Conservation (phyloP, 768 basidiomycete genomes). For the Lepiota venenata region DNA sequence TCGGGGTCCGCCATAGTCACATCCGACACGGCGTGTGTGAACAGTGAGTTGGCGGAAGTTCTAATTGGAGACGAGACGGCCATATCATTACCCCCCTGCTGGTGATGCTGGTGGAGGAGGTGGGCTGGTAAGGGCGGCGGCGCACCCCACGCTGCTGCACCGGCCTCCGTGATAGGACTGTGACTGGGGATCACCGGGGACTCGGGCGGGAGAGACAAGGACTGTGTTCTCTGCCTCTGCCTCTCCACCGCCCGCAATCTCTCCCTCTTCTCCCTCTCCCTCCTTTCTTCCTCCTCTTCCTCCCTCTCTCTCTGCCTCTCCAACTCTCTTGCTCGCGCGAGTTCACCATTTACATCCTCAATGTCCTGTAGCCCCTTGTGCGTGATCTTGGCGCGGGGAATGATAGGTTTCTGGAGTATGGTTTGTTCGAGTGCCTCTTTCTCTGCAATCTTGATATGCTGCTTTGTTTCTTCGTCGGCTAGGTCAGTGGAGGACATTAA, state of each 20-base stretch:
- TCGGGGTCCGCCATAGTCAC: conserved; percentile 29
- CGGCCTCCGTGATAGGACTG: conserved; percentile 25
- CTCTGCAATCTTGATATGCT: conserved; percentile 79
- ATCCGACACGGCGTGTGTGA: conserved; percentile 37
- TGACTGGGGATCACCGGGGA: conserved; percentile 52
- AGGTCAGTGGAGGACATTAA: conserved; percentile 87
- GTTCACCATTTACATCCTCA: conserved; percentile 64
- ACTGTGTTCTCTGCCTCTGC: conserved; percentile 45
- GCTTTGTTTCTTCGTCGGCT: conserved; percentile 82
- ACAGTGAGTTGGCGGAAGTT: conserved; percentile 19
- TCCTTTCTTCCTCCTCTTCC: conserved; percentile 65
- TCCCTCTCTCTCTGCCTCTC: conserved; percentile 62
- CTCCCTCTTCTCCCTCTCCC: conserved; percentile 67
- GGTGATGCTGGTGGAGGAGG: conserved; percentile 28
- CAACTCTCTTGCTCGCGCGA: conserved; percentile 36
- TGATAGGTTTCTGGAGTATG: conserved; percentile 67
- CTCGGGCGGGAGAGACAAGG: conserved; percentile 70
- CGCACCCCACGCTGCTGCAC: conserved; percentile 50
- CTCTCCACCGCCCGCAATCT: conserved; percentile 45
- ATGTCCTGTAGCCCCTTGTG: conserved; percentile 93
- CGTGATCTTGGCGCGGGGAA: conserved; percentile 78
- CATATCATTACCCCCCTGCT: conserved; percentile 16
- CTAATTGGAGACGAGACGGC: not conserved
- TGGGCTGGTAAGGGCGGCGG: conserved; percentile 56
- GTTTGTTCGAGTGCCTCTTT: conserved; percentile 83